These are phyloP conservation scores for Codiaeum variegatum DNA, from an alignment of 441 rosid species.

Conservation along the genomic window DNA sequence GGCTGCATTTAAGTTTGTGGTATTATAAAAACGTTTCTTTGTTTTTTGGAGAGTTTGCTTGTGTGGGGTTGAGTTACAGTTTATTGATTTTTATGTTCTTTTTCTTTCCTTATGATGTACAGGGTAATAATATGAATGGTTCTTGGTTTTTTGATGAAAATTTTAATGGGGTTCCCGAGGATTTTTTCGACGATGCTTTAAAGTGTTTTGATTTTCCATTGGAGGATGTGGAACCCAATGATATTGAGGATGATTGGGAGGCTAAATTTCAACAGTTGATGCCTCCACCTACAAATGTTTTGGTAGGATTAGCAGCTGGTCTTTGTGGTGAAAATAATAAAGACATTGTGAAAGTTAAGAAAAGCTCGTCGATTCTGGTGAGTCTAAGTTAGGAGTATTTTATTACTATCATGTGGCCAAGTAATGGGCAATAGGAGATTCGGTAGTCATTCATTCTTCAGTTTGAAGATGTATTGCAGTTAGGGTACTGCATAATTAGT, in stretches of 20 bases:
- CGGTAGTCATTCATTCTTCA: neutral
- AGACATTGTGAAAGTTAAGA: conserved; percentile 9
- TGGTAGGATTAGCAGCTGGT: conserved; percentile 37
- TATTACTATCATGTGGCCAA: neutral
- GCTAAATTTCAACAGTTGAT: conserved; percentile 44
- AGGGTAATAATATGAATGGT: conserved; percentile 36
- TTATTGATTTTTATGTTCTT: neutral
- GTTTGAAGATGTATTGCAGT: neutral
- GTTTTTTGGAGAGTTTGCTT: neutral
- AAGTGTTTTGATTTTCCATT: conserved; percentile 47
- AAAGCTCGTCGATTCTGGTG: conserved; percentile 26
- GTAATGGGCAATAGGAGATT: neutral
- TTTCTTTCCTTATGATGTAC: neutral
- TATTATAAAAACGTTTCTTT: neutral
- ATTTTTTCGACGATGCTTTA: conserved; percentile 56
- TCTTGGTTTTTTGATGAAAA: conserved; percentile 55
- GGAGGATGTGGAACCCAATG: conserved; percentile 51
- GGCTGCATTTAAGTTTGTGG: neutral
- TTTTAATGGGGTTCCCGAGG: conserved; percentile 47
- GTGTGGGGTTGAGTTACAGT: conserved; percentile 1
- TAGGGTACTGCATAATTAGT: neutral
- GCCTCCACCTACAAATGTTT: conserved; percentile 52
- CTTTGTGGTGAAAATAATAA: conserved; percentile 22
- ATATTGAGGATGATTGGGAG: conserved; percentile 39
- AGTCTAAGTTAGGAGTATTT: conserved; percentile 15